A percentile compares a stretch with the other conserved stretches of the same genome.
These are phyloP conservation scores for Metschnikowia rubicola DNA, from an alignment of 805 yeast genomes.

Conservation along the genomic window DNA sequence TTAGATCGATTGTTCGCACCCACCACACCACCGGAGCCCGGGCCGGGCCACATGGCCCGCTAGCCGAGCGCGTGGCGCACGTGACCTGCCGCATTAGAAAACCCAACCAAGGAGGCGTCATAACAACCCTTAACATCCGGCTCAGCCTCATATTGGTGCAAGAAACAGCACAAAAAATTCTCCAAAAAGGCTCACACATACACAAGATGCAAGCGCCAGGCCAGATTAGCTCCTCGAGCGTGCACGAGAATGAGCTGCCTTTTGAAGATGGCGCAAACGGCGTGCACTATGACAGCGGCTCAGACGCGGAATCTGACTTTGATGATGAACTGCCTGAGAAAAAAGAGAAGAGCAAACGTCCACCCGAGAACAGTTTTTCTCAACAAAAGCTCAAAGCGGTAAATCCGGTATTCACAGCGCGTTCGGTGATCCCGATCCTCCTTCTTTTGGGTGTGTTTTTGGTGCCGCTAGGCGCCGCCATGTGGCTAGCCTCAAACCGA, in stretches of 20 bases:
- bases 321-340: conserved; percentile 34
- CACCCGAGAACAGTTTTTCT: conserved; percentile 57
- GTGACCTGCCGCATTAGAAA: not conserved
- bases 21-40: no score
- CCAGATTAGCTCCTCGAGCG: not conserved
- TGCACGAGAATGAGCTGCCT: conserved; percentile 11
- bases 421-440: conserved; percentile 40
- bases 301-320: conserved; percentile 35
- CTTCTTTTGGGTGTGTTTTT: conserved; percentile 37
- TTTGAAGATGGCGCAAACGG: conserved; percentile 13
- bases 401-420: conserved; percentile 44
- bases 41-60: not conserved
- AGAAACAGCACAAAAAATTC: not conserved
- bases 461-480: conserved; percentile 44
- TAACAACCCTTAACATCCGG: no score
- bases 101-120: no score
- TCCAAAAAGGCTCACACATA: not conserved
- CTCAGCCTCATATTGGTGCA: no score
- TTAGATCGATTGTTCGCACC: no score
- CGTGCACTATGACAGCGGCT: conserved; percentile 7
- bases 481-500: conserved; percentile 42
- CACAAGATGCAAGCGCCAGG: conserved; percentile 4
- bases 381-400: conserved; percentile 54
- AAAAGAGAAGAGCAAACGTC: conserved; percentile 55
- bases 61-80: conserved; percentile 1